These are phyloP conservation scores for Collybiopsis confluens DNA, from an alignment of 768 basidiomycete species.

Conservation along the genomic window DNA sequence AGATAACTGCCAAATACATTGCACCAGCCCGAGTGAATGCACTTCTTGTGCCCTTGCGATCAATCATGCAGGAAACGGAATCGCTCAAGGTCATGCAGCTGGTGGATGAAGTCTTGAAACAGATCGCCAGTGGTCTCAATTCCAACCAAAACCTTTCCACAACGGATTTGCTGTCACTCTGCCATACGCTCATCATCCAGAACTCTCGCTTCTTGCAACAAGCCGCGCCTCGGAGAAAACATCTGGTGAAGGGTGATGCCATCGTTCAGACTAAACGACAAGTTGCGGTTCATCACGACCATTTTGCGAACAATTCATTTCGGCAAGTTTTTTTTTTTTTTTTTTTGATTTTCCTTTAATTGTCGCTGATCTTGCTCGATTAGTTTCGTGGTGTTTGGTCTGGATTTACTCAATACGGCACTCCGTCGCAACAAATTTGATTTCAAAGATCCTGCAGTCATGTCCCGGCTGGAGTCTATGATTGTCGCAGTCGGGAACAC, in stretches of 20 bases:
- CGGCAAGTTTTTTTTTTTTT: constrained; percentile 43
- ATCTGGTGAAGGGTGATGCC: constrained; percentile 45
- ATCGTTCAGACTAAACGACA: constrained; percentile 80
- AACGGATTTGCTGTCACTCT: constrained; percentile 71
- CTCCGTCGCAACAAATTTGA: constrained; percentile 84
- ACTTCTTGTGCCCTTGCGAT: constrained; percentile 73
- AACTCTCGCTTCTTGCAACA: constrained; percentile 85
- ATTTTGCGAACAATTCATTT: constrained; percentile 84
- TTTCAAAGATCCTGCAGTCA: constrained; percentile 66
- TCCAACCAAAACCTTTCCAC: constrained; percentile 70
- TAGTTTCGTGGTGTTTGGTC: constrained; percentile 87
- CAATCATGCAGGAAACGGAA: constrained; percentile 83
- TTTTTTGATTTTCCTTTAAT: not conserved
- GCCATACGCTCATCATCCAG: constrained; percentile 86
- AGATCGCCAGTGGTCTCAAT: constrained; percentile 81
- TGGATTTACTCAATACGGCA: constrained; percentile 87
- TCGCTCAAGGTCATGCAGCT: constrained; percentile 74
- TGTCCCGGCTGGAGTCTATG: constrained; percentile 84
- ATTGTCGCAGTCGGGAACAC: constrained; percentile 86
- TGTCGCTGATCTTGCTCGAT: constrained; percentile 11
- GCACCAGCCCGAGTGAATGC: constrained; percentile 73
- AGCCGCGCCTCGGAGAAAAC: constrained; percentile 33
- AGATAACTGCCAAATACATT: constrained; percentile 72
- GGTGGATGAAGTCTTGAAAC: constrained; percentile 84
- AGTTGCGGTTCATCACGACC: constrained; percentile 47